A percentile compares a stretch with the other conserved stretches of the same genome.
These are phyloP conservation scores for Aspergillus calidoustus DNA, from an alignment of 2,329 filamentous ascomycete genomes.

Conservation along the genomic window DNA sequence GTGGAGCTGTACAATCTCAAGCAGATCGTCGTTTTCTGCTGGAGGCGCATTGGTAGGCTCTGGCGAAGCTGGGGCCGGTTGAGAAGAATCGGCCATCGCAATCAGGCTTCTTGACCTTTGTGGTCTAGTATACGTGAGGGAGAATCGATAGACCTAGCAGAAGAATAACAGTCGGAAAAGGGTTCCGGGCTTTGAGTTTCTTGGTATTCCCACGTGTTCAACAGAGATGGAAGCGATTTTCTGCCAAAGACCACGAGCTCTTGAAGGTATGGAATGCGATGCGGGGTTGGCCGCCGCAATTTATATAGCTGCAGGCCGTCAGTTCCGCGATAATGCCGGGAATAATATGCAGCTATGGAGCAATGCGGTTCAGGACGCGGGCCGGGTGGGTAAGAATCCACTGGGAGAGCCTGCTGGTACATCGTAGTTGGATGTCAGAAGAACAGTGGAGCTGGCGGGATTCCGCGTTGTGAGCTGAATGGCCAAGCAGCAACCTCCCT, in stretches of 20 bases:
- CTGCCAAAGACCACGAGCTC: background rate
- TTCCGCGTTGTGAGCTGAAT: background rate
- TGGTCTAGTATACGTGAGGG: no score
- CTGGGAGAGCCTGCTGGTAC: background rate
- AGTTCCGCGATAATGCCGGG: background rate
- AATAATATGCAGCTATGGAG: background rate
- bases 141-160: background rate
- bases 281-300: background rate
- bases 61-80: background rate
- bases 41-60: background rate
- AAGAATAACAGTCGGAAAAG: background rate
- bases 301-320: background rate
- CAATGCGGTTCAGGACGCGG: background rate
- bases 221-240: background rate
- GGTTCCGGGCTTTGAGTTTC: conserved; percentile 1
- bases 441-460: background rate
- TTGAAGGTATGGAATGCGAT: background rate
- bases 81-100: conserved; percentile 7
- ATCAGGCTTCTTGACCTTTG: background rate
- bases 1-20: conserved; percentile 3
- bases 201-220: background rate
- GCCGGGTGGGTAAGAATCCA: background rate
- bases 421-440: background rate
- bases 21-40: background rate
- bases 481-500: background rate